Conservation (phyloP, 345 rosid species). For the Eucalyptus lansdowneana region DNA sequence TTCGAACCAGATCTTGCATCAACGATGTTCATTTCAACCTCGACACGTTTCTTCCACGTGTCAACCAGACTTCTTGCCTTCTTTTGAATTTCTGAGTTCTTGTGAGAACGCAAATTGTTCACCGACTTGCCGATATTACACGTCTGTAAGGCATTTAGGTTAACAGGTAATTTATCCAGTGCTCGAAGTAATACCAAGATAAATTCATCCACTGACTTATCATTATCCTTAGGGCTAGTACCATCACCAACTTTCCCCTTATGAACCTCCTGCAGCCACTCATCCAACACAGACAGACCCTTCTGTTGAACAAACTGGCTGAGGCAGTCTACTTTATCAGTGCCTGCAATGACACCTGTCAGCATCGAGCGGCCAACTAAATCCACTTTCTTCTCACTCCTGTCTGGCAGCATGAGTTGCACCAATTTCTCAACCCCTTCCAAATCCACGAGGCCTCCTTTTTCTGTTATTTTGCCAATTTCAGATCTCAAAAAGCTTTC, state of each 20-base stretch:
- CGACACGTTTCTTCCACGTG: conserved; percentile 94
- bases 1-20: conserved; percentile 62
- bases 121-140: conserved; percentile 91
- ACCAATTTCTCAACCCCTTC: conserved; percentile 79
- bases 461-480: conserved; percentile 63
- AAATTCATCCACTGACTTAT: conserved; percentile 63
- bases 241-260: conserved; percentile 76
- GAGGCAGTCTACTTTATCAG: conserved; percentile 79
- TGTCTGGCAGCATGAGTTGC: conserved; percentile 61
- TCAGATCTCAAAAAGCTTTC: conserved; percentile 55
- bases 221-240: conserved; percentile 49
- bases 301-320: conserved; percentile 62
- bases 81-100: conserved; percentile 73
- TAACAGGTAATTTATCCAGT: conserved; percentile 81
- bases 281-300: conserved; percentile 85
- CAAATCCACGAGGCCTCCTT: conserved; percentile 64
- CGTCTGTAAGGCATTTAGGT: conserved; percentile 81
- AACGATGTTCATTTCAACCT: conserved; percentile 60
- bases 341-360: conserved; percentile 65
- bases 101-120: conserved; percentile 73
- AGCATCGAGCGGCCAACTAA: conserved; percentile 50
- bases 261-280: conserved; percentile 94
- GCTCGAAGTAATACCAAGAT: conserved; percentile 70
- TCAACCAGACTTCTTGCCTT: conserved; percentile 89
- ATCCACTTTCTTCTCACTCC: conserved; percentile 60